phyloP scores from a whole-genome alignment of 768 basidiomycete species.

The Tricholoma saponaceum region DNA sequence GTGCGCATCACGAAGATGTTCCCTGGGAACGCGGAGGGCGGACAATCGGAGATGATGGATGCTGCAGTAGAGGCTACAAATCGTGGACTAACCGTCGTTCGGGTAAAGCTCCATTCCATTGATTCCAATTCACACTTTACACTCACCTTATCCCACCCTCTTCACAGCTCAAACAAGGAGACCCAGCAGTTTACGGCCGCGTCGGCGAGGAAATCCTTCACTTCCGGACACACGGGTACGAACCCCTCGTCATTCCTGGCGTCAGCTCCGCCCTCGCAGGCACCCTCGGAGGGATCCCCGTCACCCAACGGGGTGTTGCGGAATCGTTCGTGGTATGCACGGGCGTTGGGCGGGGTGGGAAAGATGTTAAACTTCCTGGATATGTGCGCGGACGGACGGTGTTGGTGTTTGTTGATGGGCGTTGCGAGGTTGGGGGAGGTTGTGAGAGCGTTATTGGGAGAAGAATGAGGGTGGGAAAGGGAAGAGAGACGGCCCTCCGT shows the following conservation, averaged over 20 bases:
- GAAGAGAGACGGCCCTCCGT: conserved; percentile 39
- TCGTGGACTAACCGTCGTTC: conserved; percentile 79
- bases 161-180: conserved; percentile 89
- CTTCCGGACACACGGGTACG: conserved; percentile 83
- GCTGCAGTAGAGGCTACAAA: conserved; percentile 80
- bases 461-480: conserved; percentile 15
- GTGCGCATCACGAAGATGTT: conserved; percentile 94
- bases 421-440: conserved; percentile 81
- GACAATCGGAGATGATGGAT: conserved; percentile 93
- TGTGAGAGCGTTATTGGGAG: conserved; percentile 50
- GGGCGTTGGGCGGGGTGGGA: conserved; percentile 86
- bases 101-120: too few species aligned
- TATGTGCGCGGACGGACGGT: conserved; percentile 82
- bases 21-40: conserved; percentile 96
- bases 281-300: conserved; percentile 84
- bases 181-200: conserved; percentile 92
- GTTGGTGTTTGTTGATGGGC: conserved; percentile 88
- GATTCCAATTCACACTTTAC: background rate
- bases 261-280: conserved; percentile 87
- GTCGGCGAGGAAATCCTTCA: conserved; percentile 93
- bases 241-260: conserved; percentile 84
- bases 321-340: conserved; percentile 90
- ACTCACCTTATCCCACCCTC: conserved; percentile 1
- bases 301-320: conserved; percentile 93
- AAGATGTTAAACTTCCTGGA: conserved; percentile 78